Conservation (phyloP, 1,284 basidiomycete genomes). For the Mrakiaceae sp. region DNA sequence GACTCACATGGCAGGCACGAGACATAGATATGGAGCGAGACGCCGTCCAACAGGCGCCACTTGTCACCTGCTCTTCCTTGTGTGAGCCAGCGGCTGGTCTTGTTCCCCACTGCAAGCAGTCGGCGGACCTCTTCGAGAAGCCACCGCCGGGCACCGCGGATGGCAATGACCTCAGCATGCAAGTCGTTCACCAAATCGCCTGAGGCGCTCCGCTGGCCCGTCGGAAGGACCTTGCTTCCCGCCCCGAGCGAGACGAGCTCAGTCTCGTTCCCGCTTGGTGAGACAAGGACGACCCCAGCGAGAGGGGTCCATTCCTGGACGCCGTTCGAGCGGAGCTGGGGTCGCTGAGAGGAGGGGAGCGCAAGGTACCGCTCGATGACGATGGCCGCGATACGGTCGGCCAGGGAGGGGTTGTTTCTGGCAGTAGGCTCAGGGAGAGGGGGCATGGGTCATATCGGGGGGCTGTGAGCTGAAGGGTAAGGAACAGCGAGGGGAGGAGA, state of each 20-base stretch:
- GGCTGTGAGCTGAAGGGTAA: too few species aligned
- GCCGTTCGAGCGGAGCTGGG: conserved; percentile 29
- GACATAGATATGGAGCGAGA: conserved; percentile 60
- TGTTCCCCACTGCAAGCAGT: too few species aligned
- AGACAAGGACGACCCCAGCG: conserved; percentile 23
- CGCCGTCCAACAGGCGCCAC: conserved; percentile 44
- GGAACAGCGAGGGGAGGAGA: too few species aligned
- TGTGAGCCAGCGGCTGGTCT: too few species aligned
- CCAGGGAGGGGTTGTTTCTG: too few species aligned
- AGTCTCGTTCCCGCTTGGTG: too few species aligned
- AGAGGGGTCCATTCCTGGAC: conserved; percentile 37
- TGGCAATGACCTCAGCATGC: conserved; percentile 80
- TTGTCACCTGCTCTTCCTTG: conserved; percentile 26
- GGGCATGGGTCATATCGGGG: too few species aligned
- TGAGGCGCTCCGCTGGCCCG: conserved; percentile 46
- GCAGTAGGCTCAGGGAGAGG: too few species aligned
- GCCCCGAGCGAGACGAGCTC: conserved; percentile 55
- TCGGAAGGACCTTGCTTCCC: conserved; percentile 77
- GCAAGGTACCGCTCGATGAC: conserved; percentile 22
- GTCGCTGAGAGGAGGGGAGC: conserved; percentile 32
- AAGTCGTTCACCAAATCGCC: conserved; percentile 80
- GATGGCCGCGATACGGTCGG: not conserved
- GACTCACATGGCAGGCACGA: conserved; percentile 77
- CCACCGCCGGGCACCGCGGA: conserved; percentile 71
- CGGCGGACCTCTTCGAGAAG: conserved; percentile 48